Base-by-base conservation (phyloP, 176 grass and related monocot genomes). In the Guadua angustifolia region DNA sequence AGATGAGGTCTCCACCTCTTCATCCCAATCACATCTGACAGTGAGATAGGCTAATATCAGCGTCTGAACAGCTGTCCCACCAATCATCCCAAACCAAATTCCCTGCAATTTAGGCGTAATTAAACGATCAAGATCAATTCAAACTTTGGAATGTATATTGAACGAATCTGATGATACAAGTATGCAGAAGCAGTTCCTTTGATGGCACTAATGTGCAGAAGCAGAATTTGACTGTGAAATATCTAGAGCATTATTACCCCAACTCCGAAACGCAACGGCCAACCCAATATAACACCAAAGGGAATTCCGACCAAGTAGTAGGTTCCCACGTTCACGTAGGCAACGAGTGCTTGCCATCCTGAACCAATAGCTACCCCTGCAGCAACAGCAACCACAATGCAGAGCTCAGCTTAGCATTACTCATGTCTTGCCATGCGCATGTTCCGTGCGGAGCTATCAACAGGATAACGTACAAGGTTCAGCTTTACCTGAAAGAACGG, bases 261-360 rank as follows among this genome's bases (percentile, higher is more conserved):
- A 61, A 94, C 82, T 58, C 88, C 88, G 22, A 87, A 72, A 4
- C 67, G 38, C 49, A 90, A 46, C 0, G 83, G 69, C 83, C 83
- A 92, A 35, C 93, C 90, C 36, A 94, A 19, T 13, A 92, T 0
- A 25, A 83, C 9, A 3, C 93, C 93, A 5, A 90, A 0, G 0
- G 93, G 93, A 26, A 94, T 75, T 42, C 93, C 87, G 22, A 94
- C 69, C 2, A 90, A 5, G 85, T 92, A 94, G 87, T 94, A 94
- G 10, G 26, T 69, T 16, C 87, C 93, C 15, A 92, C 18, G 67
- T 92, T 94, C 7, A 94, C 93, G 18, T 92, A 94, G 43, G 93
- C 90, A 6, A 94, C 90, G 8, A 77, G 6, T 1, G 83, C 69
- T 47, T 94, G 93, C 85, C 90, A 90, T 14, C 93, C 93, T 7